Percentiles rank a stretch among this genome's conserved stretches.
Evolutionary conservation across 768 basidiomycete species (phyloP).

Genomic region (Lactarius pseudohatsudake): DNA sequence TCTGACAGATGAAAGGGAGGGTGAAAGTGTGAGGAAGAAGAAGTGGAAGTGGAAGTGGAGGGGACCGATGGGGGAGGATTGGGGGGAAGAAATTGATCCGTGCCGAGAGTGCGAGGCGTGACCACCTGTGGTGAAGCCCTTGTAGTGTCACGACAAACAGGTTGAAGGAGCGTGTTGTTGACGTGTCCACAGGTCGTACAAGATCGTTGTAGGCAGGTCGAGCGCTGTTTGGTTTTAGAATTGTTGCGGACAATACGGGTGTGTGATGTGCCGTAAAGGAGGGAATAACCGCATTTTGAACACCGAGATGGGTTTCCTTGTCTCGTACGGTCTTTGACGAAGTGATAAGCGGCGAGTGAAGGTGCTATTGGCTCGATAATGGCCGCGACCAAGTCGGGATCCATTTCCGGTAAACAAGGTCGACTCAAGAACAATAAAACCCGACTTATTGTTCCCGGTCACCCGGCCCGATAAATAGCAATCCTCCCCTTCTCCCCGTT

Average conservation of each 20-base stretch:
- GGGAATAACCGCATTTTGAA: slow-evolving; percentile 52
- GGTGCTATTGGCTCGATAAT: slow-evolving; percentile 53
- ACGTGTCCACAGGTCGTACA: slow-evolving; percentile 35
- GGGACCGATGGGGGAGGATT: slow-evolving; percentile 5
- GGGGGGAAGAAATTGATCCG: slow-evolving; percentile 10
- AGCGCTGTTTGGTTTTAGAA: slow-evolving; percentile 29
- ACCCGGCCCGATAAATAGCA: slow-evolving; percentile 5
- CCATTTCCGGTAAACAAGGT: not conserved
- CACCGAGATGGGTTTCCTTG: slow-evolving; percentile 42
- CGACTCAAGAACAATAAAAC: not conserved
- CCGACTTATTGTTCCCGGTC: slow-evolving; percentile 14
- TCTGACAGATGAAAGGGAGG: slow-evolving; percentile 1
- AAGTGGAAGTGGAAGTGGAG: not conserved
- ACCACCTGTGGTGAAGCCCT: not conserved
- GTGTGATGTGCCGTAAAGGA: slow-evolving; percentile 43
- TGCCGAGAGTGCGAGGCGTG: slow-evolving; percentile 12
- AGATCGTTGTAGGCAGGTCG: slow-evolving; percentile 27
- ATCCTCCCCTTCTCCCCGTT: slow-evolving; percentile 20
- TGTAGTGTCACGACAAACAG: slow-evolving; percentile 11
- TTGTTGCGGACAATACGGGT: slow-evolving; percentile 39
- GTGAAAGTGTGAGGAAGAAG: slow-evolving; percentile 9
- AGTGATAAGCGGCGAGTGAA: slow-evolving; percentile 62
- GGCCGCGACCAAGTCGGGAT: slow-evolving; percentile 45
- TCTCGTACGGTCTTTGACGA: slow-evolving; percentile 40
- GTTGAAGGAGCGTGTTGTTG: slow-evolving; percentile 32